Percentiles rank a stretch among this genome's conserved stretches.
phyloP scores from a whole-genome alignment of 495 filamentous ascomycete genomes.

The Aspergillus coremiiformis region DNA sequence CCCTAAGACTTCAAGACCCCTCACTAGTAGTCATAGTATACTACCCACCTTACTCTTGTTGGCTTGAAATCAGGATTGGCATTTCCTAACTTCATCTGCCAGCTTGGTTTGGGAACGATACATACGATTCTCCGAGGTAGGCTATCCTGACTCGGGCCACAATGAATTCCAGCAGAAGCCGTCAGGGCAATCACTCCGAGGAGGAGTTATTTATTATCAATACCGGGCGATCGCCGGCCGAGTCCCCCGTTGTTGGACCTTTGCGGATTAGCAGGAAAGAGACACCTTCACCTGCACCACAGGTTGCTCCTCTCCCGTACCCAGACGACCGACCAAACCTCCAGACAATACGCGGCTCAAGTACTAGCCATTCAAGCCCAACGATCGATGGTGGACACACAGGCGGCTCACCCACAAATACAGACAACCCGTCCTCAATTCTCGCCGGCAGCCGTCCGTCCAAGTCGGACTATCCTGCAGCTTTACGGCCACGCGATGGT shows the following conservation, averaged over 20 bases:
- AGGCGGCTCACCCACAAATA: constrained; percentile 15
- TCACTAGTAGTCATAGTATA: constrained; percentile 1
- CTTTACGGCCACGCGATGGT: constrained; percentile 42
- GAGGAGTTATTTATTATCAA: constrained; percentile 71
- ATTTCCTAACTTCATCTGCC: background rate
- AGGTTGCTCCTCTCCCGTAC: constrained; percentile 55
- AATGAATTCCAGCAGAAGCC: constrained; percentile 38
- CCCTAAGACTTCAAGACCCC: background rate
- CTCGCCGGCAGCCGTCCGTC: constrained; percentile 26
- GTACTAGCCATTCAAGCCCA: constrained; percentile 32
- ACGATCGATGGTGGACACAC: constrained; percentile 23
- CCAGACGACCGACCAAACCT: constrained; percentile 60
- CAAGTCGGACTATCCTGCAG: constrained; percentile 38
- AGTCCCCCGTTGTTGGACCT: constrained; percentile 72
- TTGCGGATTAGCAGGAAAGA: constrained; percentile 74
- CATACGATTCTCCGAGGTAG: background rate
- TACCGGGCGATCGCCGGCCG: constrained; percentile 40
- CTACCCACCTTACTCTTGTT: constrained; percentile 4
- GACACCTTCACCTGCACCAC: constrained; percentile 34
- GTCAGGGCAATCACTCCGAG: constrained; percentile 48
- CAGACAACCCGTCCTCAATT: constrained; percentile 22
- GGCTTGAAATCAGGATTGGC: too few species aligned
- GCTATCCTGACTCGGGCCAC: background rate
- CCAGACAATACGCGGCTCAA: constrained; percentile 33
- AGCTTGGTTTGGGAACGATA: background rate